Conservation (phyloP, 1,284 basidiomycete species). For the Naganishia cerealis region DNA sequence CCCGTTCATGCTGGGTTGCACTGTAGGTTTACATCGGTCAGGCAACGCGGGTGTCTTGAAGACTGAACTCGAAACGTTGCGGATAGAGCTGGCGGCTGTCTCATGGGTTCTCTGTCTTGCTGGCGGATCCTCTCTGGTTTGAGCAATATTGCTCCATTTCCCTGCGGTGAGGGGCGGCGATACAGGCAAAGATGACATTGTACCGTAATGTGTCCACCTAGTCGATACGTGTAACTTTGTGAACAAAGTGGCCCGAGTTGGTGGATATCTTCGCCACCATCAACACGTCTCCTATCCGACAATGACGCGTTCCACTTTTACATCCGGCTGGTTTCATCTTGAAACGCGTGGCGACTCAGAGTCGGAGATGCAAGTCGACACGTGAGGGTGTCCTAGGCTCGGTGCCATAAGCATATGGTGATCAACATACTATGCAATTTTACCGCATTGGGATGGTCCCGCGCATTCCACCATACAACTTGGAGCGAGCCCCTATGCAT, state of each 20-base stretch:
- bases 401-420: background rate
- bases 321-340: conserved; percentile 1
- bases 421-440: background rate
- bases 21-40: background rate
- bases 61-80: background rate
- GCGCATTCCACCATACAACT: conserved; percentile 16
- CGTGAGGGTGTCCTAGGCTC: background rate
- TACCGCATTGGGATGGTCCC: background rate
- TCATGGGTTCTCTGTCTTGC: background rate
- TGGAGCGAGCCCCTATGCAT: background rate
- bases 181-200: background rate
- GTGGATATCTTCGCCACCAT: no score
- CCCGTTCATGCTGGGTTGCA: background rate
- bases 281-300: no score
- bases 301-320: background rate
- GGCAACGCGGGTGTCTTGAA: background rate
- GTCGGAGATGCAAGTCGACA: background rate
- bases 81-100: background rate
- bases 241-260: no score
- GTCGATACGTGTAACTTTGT: no score
- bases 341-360: no score
- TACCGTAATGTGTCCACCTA: background rate
- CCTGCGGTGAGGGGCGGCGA: background rate
- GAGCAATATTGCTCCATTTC: background rate
- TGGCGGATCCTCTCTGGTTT: background rate